Percentiles rank a stretch among this genome's conserved stretches.
Conservation (phyloP, 2,329 filamentous ascomycete genomes). For the Ascochyta viciae-villosae region DNA sequence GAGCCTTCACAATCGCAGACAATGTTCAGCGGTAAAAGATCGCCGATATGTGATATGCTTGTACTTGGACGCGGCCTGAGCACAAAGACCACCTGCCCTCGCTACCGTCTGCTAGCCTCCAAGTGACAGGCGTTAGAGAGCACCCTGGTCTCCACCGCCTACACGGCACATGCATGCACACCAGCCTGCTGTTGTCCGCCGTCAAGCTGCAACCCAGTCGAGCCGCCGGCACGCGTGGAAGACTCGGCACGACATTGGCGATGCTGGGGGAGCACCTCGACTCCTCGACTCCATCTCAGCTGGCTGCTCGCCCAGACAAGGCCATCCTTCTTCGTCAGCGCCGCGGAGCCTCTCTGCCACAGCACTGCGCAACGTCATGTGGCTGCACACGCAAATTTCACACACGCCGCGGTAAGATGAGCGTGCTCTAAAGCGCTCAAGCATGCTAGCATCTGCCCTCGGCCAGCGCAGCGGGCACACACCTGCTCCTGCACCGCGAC, state of each 20-base stretch:
- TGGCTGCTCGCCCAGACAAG: neutral
- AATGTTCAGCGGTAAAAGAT: constrained; percentile 13
- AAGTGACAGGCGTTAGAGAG: constrained; percentile 15
- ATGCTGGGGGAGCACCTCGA: neutral
- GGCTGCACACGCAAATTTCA: neutral
- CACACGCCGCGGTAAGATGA: neutral
- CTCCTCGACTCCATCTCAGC: no score
- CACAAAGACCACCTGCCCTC: constrained; percentile 18
- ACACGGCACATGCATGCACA: constrained; percentile 2
- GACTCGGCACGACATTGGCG: constrained; percentile 12
- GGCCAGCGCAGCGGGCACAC: neutral
- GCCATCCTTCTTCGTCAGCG: neutral
- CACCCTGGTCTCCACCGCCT: constrained; percentile 13
- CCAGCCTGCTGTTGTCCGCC: constrained; percentile 4
- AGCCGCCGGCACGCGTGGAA: constrained; percentile 14
- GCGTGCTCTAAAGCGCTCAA: neutral
- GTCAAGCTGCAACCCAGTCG: constrained; percentile 4
- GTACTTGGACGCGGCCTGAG: constrained; percentile 1
- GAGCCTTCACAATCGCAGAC: constrained; percentile 2
- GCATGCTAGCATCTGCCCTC: constrained; percentile 3
- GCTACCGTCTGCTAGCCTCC: constrained; percentile 11
- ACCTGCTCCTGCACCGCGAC: neutral
- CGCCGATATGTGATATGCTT: constrained; percentile 5
- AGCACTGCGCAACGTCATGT: constrained; percentile 4
- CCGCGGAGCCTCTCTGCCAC: no score